phyloP scores from a whole-genome alignment of 805 yeast species.

The Ogataea trehaloabstinens region DNA sequence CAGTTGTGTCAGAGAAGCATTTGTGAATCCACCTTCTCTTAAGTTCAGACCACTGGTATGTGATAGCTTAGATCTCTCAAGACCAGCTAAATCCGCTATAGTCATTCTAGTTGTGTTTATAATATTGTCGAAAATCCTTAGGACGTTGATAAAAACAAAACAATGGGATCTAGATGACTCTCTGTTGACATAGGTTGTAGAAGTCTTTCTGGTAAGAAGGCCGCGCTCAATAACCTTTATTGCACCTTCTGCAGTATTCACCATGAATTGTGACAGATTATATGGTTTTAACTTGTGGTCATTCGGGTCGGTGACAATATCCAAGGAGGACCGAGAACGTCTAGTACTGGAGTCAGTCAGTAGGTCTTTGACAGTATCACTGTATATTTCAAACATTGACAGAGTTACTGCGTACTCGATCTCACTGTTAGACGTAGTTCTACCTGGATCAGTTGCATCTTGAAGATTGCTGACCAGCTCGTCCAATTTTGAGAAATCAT shows the following conservation, averaged over 20 bases:
- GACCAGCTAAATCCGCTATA: slow-evolving; percentile 50
- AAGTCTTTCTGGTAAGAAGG: slow-evolving; percentile 35
- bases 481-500: slow-evolving; percentile 7
- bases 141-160: slow-evolving; percentile 43
- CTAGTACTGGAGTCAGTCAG: slow-evolving; percentile 24
- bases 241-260: slow-evolving; percentile 37
- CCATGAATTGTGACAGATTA: slow-evolving; percentile 39
- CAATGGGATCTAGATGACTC: slow-evolving; percentile 52
- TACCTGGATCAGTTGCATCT: slow-evolving; percentile 1
- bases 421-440: slow-evolving; percentile 1
- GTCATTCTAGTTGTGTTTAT: slow-evolving; percentile 39
- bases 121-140: slow-evolving; percentile 21
- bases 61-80: slow-evolving; percentile 48
- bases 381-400: slow-evolving; percentile 54
- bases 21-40: slow-evolving; percentile 48
- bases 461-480: slow-evolving; percentile 15
- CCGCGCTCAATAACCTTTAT: slow-evolving; percentile 38
- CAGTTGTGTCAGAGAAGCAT: slow-evolving; percentile 47
- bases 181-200: slow-evolving; percentile 42
- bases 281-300: slow-evolving; percentile 45
- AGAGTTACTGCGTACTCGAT: slow-evolving; percentile 38
- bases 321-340: slow-evolving; percentile 31
- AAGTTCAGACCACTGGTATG: slow-evolving; percentile 43
- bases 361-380: slow-evolving; percentile 43
- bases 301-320: slow-evolving; percentile 40